A percentile compares a stretch with the other conserved stretches of the same genome.
These are phyloP conservation scores for Mimosa pudica DNA, from an alignment of 306 rosid genomes.

Conservation along the genomic window DNA sequence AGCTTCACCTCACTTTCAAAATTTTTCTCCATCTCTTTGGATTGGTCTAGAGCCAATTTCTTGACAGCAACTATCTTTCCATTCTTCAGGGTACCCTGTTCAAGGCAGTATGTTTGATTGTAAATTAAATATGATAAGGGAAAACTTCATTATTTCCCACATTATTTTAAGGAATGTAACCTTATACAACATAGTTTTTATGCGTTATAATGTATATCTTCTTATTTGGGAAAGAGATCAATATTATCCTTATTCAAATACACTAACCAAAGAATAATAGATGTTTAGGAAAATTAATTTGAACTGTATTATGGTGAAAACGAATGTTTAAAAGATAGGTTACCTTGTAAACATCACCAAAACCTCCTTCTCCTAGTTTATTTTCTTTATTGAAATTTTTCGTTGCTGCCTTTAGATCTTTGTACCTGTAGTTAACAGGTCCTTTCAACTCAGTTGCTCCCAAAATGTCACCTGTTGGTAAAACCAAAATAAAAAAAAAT, in stretches of 20 bases:
- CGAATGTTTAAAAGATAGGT: not conserved
- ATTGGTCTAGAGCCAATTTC: not conserved
- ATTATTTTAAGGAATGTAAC: not conserved
- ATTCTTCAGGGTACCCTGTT: not conserved
- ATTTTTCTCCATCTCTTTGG: not conserved
- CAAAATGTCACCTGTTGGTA: conserved; percentile 1
- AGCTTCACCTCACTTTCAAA: conserved; percentile 6
- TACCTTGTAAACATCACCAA: not conserved
- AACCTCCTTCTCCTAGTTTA: conserved; percentile 5
- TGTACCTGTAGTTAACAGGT: not conserved
- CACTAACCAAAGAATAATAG: not conserved
- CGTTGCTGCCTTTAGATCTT: not conserved
- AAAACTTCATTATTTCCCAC: not conserved
- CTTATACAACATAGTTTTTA: not conserved
- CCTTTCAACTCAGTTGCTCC: conserved; percentile 4
- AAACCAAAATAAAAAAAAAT: not conserved
- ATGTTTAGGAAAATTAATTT: not conserved
- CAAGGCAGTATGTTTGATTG: not conserved
- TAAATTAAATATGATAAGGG: not conserved
- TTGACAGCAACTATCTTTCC: conserved; percentile 1
- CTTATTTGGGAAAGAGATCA: not conserved
- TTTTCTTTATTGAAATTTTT: not conserved
- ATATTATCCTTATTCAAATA: not conserved
- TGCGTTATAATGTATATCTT: not conserved
- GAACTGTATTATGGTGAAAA: not conserved